Conservation (phyloP, 805 yeast genomes). For the Wickerhamomyces bisporus region DNA sequence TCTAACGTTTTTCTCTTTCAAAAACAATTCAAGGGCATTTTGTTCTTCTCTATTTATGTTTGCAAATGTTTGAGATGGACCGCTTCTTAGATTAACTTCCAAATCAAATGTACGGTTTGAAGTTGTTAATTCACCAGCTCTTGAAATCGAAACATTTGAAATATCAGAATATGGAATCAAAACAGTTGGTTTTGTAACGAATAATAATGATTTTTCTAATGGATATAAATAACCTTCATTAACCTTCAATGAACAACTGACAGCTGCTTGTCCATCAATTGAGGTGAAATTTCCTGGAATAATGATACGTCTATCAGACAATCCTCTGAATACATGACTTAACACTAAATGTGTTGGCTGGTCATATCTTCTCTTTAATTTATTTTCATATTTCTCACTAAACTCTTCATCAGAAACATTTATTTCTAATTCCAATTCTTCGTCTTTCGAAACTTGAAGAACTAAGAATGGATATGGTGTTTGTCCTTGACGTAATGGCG, state of each 20-base stretch:
- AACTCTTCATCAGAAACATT: conserved; percentile 81
- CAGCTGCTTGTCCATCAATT: conserved; percentile 75
- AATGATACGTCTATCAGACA: conserved; percentile 79
- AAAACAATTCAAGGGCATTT: conserved; percentile 65
- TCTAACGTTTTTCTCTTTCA: conserved; percentile 69
- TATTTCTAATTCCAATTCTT: conserved; percentile 85
- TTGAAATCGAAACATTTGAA: conserved; percentile 70
- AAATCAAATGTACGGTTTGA: conserved; percentile 88
- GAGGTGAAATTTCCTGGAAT: conserved; percentile 81
- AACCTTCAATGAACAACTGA: conserved; percentile 89
- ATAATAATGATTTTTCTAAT: conserved; percentile 85
- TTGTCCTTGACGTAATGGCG: conserved; percentile 97
- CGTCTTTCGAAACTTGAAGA: conserved; percentile 84
- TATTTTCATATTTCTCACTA: conserved; percentile 67
- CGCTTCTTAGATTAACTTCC: conserved; percentile 66
- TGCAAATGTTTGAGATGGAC: conserved; percentile 76
- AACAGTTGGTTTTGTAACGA: conserved; percentile 90
- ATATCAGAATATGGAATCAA: conserved; percentile 86
- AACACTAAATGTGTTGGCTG: conserved; percentile 82
- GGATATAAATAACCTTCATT: conserved; percentile 92
- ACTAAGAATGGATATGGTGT: conserved; percentile 92
- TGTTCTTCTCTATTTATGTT: conserved; percentile 90
- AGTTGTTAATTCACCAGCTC: conserved; percentile 77
- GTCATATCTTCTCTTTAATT: conserved; percentile 70
- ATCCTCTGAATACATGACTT: conserved; percentile 83